Evolutionary conservation across 1,284 basidiomycete genomes (phyloP).

Genomic region (Takashimella koratensis): DNA sequence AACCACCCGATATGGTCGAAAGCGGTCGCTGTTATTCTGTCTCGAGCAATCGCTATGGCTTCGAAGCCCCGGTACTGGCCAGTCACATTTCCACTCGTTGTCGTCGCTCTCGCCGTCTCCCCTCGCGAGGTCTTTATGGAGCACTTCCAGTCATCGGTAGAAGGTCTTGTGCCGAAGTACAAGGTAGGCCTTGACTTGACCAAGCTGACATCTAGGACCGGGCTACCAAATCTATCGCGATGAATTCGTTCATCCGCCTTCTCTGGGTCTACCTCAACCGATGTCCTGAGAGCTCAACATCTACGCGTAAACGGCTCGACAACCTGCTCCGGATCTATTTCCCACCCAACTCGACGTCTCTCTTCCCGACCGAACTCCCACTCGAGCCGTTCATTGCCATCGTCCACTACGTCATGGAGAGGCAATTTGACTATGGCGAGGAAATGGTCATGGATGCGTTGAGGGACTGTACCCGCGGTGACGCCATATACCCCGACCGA

Average conservation of each 20-base stretch:
- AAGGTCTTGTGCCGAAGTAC: constrained; percentile 66
- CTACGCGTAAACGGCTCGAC: constrained; percentile 74
- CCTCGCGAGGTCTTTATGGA: constrained; percentile 80
- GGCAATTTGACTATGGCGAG: constrained; percentile 80
- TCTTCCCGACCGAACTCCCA: constrained; percentile 70
- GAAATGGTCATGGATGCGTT: constrained; percentile 77
- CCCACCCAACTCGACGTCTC: constrained; percentile 61
- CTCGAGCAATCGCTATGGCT: constrained; percentile 81
- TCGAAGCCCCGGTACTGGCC: constrained; percentile 87
- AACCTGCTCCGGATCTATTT: constrained; percentile 73
- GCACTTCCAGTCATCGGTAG: constrained; percentile 72
- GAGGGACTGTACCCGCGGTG: constrained; percentile 56
- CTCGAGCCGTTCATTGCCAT: constrained; percentile 74
- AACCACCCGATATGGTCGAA: constrained; percentile 94
- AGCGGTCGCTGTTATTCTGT: constrained; percentile 79
- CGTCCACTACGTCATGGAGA: constrained; percentile 75
- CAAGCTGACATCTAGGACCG: constrained; percentile 62
- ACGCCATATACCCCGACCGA: constrained; percentile 62
- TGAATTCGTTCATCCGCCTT: constrained; percentile 79
- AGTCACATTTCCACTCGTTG: constrained; percentile 78
- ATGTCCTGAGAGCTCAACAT: constrained; percentile 77
- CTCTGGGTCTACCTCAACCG: constrained; percentile 94
- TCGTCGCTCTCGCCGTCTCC: constrained; percentile 80
- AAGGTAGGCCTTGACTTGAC: constrained; percentile 58
- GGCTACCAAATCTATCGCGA: constrained; percentile 63